Conservation (phyloP, 1,284 basidiomycete species). For the Trametes hirsuta region DNA sequence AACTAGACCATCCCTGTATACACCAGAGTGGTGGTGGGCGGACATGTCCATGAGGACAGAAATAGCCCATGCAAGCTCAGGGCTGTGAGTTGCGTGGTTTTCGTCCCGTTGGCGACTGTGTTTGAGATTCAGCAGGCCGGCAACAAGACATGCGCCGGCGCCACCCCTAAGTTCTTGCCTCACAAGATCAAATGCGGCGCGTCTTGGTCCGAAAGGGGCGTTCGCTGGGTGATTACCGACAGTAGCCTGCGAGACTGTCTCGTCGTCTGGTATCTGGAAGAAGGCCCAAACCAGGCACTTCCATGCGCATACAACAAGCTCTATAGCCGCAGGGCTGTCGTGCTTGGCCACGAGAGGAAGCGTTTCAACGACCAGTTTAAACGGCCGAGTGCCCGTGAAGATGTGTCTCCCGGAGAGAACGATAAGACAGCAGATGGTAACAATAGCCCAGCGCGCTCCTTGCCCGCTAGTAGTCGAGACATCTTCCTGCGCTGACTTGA, state of each 20-base stretch:
- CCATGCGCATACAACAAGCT: conserved; percentile 53
- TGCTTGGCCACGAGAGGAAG: conserved; percentile 38
- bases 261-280: conserved; percentile 28
- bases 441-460: conserved; percentile 39
- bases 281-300: conserved; percentile 59
- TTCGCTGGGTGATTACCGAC: conserved; percentile 11
- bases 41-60: conserved; percentile 44
- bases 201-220: conserved; percentile 19
- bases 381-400: conserved; percentile 42
- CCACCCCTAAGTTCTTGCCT: conserved; percentile 48
- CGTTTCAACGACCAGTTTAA: conserved; percentile 45
- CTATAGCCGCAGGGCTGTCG: conserved; percentile 34
- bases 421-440: conserved; percentile 50
- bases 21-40: conserved; percentile 29
- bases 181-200: conserved; percentile 41
- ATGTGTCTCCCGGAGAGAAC: conserved; percentile 48
- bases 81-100: neutral
- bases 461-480: conserved; percentile 27
- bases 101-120: neutral
- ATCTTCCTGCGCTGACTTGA: conserved; percentile 27
- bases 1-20: conserved; percentile 40
- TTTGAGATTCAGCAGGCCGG: conserved; percentile 38
- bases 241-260: conserved; percentile 20
- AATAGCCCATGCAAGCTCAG: conserved; percentile 39
- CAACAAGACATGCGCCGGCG: conserved; percentile 42